A percentile compares a stretch with the other conserved stretches of the same genome.
These are phyloP conservation scores for Backusella sp. DNA, from an alignment of 192 early-diverging fungal species.

Conservation along the genomic window DNA sequence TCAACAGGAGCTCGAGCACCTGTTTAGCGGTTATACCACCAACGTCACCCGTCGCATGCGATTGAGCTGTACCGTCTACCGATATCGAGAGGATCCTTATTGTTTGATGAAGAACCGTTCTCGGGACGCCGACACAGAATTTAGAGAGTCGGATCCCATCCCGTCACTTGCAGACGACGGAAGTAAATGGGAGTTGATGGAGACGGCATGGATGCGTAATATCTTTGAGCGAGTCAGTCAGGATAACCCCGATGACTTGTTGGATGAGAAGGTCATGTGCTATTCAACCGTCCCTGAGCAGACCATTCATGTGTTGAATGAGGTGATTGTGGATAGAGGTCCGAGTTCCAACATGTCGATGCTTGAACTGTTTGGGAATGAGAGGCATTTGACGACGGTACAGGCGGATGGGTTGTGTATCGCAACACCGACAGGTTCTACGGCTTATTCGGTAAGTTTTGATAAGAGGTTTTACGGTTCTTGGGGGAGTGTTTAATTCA, in stretches of 20 bases:
- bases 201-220: slow-evolving; percentile 30
- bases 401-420: slow-evolving; percentile 95
- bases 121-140: background rate
- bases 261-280: slow-evolving; percentile 42
- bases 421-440: slow-evolving; percentile 91
- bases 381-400: slow-evolving; percentile 88
- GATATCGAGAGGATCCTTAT: slow-evolving; percentile 40
- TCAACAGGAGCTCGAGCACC: slow-evolving; percentile 42
- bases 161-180: background rate
- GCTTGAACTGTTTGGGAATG: slow-evolving; percentile 80
- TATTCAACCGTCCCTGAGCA: slow-evolving; percentile 57
- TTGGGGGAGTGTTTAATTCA: too few species aligned
- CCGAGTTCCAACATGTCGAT: slow-evolving; percentile 86
- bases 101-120: background rate
- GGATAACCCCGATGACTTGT: slow-evolving; percentile 8
- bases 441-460: slow-evolving; percentile 68
- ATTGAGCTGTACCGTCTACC: slow-evolving; percentile 86
- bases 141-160: background rate
- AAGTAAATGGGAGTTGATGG: slow-evolving; percentile 42
- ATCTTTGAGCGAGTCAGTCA: slow-evolving; percentile 13
- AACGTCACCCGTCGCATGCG: slow-evolving; percentile 87
- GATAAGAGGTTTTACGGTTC: too few species aligned
- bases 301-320: slow-evolving; percentile 91
- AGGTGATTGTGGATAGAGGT: slow-evolving; percentile 91
- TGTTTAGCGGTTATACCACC: slow-evolving; percentile 51